Evolutionary conservation across 2,329 filamentous ascomycete species (phyloP).

Genomic region (Phyllosticta paracitricarpa): DNA sequence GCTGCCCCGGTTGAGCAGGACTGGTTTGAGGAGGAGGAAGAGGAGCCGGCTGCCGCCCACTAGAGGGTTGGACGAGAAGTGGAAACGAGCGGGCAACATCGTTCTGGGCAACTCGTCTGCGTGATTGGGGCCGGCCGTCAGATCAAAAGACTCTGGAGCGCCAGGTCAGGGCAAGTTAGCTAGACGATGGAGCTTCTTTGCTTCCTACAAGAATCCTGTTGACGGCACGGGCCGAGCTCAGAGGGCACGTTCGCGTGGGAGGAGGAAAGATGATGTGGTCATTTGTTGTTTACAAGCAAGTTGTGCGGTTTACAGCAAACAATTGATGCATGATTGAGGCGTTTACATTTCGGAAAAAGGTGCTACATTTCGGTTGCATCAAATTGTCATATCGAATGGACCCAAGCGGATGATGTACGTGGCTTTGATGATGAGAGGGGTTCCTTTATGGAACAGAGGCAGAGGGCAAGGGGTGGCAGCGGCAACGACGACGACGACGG

Average conservation of each 20-base stretch:
- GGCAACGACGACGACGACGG: background rate
- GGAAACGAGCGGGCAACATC: background rate
- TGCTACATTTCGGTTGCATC: background rate
- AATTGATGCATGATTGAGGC: background rate
- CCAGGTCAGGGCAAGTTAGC: background rate
- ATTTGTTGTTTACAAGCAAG: background rate
- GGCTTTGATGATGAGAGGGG: background rate
- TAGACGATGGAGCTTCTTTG: background rate
- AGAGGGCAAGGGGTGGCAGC: background rate
- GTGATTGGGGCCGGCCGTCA: conserved; percentile 1
- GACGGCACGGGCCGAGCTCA: background rate
- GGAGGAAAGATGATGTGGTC: background rate
- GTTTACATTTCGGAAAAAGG: background rate
- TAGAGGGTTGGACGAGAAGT: background rate
- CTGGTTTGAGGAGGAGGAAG: conserved; percentile 71
- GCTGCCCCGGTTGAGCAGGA: conserved; percentile 54
- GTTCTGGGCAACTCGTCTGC: background rate
- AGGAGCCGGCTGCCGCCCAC: conserved; percentile 35
- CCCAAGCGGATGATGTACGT: background rate
- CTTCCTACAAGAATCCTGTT: background rate
- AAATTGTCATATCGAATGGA: background rate
- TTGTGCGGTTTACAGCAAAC: background rate
- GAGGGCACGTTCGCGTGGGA: background rate
- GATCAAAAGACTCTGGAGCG: background rate
- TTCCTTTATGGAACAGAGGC: background rate